Conservation (phyloP, 73 alveolate species). For the Uronychia setigera region DNA sequence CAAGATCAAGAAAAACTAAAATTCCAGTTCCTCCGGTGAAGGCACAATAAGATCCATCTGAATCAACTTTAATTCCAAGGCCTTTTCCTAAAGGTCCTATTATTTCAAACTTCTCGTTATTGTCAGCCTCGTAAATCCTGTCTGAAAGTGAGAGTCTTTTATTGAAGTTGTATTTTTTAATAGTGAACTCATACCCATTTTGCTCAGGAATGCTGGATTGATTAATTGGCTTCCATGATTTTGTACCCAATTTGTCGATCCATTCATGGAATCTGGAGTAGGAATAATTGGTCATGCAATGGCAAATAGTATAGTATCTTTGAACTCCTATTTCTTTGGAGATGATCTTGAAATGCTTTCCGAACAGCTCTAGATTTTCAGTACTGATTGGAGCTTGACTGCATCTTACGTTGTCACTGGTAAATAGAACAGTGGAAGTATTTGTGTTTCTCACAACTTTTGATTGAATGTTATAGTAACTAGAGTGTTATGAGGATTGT, state of each 20-base stretch:
- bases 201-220: neutral
- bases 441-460: too few species aligned
- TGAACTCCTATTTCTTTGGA: neutral
- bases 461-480: too few species aligned
- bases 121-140: constrained; percentile 14
- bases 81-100: constrained; percentile 71
- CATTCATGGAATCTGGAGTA: too few species aligned
- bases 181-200: neutral
- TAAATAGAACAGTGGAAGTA: too few species aligned
- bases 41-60: constrained; percentile 26
- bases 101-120: constrained; percentile 22
- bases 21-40: constrained; percentile 67
- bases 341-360: constrained; percentile 7
- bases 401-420: too few species aligned
- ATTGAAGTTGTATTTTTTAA: neutral
- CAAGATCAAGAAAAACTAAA: constrained; percentile 57
- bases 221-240: neutral
- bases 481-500: too few species aligned
- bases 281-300: too few species aligned
- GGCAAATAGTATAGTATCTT: constrained; percentile 24
- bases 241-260: constrained; percentile 5
- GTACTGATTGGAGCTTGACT: too few species aligned
- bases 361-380: too few species aligned
- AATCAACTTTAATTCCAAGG: constrained; percentile 7
- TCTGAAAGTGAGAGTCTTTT: constrained; percentile 3